phyloP scores from a whole-genome alignment of 2,329 filamentous ascomycete genomes.

The Fusarium paranaense region DNA sequence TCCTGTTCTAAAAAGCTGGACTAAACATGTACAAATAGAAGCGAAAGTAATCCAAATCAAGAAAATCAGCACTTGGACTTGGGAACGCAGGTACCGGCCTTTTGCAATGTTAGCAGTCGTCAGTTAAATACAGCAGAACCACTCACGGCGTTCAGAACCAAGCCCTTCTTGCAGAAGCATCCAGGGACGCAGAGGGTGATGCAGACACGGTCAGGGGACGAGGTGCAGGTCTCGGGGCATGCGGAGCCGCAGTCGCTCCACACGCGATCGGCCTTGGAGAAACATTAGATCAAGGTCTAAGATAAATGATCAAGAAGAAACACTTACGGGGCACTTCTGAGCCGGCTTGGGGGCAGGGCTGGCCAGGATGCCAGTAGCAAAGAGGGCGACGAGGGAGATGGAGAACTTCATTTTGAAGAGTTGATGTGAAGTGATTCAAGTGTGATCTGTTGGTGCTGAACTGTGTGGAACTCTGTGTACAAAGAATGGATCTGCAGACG shows the following conservation, averaged over 20 bases:
- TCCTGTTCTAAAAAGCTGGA: neutral
- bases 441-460: neutral
- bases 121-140: neutral
- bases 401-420: constrained; percentile 4
- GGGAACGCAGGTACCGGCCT: neutral
- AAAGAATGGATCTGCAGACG: neutral
- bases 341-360: neutral
- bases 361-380: neutral
- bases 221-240: neutral
- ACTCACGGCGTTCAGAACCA: neutral
- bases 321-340: neutral
- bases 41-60: neutral
- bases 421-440: neutral
- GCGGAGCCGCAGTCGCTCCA: neutral
- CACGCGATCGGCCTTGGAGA: neutral
- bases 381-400: constrained; percentile 1
- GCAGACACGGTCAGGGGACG: neutral
- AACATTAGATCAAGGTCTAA: neutral
- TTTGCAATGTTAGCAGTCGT: neutral
- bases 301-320: neutral
- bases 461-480: neutral
- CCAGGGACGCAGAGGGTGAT: neutral
- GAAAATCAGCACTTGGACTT: neutral
- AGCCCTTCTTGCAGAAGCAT: constrained; percentile 3
- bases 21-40: neutral